Base-by-base conservation (phyloP, 2,329 filamentous ascomycete genomes). In the Aspergillus latus region DNA sequence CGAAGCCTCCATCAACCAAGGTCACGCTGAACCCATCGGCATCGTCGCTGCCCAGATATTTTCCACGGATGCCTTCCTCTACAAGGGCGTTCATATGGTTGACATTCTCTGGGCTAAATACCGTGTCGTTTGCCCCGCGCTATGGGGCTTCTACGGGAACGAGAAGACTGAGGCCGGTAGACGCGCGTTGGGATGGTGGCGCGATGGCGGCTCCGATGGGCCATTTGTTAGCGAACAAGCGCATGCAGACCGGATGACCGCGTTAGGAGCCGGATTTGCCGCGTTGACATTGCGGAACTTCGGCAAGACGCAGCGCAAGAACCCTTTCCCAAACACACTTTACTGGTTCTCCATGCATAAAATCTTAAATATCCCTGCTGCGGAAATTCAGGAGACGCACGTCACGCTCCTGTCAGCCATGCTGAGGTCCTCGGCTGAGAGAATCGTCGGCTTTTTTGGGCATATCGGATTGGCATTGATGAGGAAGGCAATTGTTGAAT, bases 91-190 rank as follows among this genome's bases (percentile, higher is more conserved):
- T 47, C 82, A 87, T 1, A 79, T 96, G 56, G 87, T 91, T 52
- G 90, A 95, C 68, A 89, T 97, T 57, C 80, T 97, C 30, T 87
- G 96, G 66, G 88, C 92, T 53, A 97, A 97, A 72, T 89, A 90
- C 66, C 86, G 92, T 58, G 80, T 89, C 13, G 80, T 84, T 3
- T 96, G 91, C 66, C 93, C 94, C 0, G 87, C 92, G 1, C 78
- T 99, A 0, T 97, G 95, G 70, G 93, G 93, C 15, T 84, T 92
- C 62, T 82, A 84, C 43, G 92, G 90, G 26, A 85, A 80, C 59
- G 90, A 96, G 70, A 86, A 81, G 59, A 95, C 87, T 0, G 82
- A 85, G 46, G 78, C 79, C 9, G 91, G 90, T 1, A 83, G 87
- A 10, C 63, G 74, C 15, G 81, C 83, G n/a, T 74, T 96, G 2